Conservation (phyloP, 2,329 filamentous ascomycete species). For the Phialemoniopsis sp. region DNA sequence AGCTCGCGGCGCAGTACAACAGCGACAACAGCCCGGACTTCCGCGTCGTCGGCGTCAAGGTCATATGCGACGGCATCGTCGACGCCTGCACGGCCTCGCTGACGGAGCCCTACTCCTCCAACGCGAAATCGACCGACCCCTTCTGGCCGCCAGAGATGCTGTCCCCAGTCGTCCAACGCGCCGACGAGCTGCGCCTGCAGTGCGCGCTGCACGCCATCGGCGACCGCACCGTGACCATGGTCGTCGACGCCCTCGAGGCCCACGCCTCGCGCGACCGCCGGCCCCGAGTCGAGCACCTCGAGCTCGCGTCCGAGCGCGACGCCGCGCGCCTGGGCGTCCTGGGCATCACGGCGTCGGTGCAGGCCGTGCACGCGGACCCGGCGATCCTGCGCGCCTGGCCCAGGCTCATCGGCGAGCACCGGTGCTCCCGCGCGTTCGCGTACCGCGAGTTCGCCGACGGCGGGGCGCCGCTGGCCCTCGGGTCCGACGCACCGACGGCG, state of each 20-base stretch:
- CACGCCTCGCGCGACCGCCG: conserved; percentile 39
- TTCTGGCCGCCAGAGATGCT: conserved; percentile 53
- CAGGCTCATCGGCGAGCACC: conserved; percentile 45
- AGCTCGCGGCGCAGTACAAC: conserved; percentile 40
- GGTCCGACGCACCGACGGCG: conserved; percentile 57
- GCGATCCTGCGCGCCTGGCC: conserved; percentile 60
- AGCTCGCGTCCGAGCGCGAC: conserved; percentile 51
- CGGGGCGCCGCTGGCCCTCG: conserved; percentile 51
- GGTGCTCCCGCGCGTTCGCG: conserved; percentile 57
- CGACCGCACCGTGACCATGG: conserved; percentile 52
- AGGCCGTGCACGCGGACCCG: conserved; percentile 56
- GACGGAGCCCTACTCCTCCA: conserved; percentile 50
- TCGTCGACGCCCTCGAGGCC: conserved; percentile 49
- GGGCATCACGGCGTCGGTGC: conserved; percentile 57
- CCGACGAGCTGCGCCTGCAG: conserved; percentile 50
- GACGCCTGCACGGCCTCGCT: conserved; percentile 62
- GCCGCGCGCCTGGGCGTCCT: conserved; percentile 50
- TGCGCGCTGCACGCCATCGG: conserved; percentile 64
- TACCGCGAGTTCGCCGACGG: conserved; percentile 56
- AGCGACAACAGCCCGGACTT: conserved; percentile 36
- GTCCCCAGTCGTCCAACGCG: conserved; percentile 47
- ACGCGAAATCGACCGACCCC: conserved; percentile 37
- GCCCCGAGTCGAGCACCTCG: conserved; percentile 62
- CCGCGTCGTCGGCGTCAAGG: conserved; percentile 57
- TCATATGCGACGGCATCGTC: conserved; percentile 62